Percentiles rank a stretch among this genome's conserved stretches.
Conservation (phyloP, 1,284 basidiomycete species). For the Leccinum pallidistipes region DNA sequence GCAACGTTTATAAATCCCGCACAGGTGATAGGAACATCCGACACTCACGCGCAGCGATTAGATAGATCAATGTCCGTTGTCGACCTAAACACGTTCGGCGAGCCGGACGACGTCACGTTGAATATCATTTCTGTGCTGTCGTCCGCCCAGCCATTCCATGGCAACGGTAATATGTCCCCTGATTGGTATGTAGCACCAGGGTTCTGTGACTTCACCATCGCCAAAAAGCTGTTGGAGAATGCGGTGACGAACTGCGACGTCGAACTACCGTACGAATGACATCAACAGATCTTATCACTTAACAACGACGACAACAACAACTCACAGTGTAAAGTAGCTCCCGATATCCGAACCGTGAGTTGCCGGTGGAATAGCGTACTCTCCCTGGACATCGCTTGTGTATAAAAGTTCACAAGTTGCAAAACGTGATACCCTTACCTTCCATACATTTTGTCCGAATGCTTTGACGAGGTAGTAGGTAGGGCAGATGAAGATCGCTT, state of each 20-base stretch:
- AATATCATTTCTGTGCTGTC: conserved; percentile 14
- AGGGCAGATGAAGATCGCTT: conserved; percentile 15
- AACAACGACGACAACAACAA: background rate
- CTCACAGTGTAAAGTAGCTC: background rate
- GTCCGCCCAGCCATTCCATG: conserved; percentile 16
- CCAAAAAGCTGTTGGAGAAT: conserved; percentile 27
- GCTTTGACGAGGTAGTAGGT: conserved; percentile 16
- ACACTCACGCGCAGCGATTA: conserved; percentile 27
- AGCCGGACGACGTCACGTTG: conserved; percentile 8
- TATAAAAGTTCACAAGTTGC: background rate
- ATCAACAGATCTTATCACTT: background rate
- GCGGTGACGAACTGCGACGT: conserved; percentile 20
- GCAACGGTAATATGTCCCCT: conserved; percentile 16
- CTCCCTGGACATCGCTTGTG: conserved; percentile 1
- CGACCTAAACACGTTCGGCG: conserved; percentile 1
- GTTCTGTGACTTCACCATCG: conserved; percentile 18
- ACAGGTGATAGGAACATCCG: background rate
- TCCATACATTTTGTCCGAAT: conserved; percentile 16
- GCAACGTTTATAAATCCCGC: conserved; percentile 2
- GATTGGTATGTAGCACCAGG: conserved; percentile 15
- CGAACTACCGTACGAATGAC: conserved; percentile 11
- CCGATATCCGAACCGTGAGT: conserved; percentile 8
- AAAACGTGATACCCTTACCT: conserved; percentile 6
- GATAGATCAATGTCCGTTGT: conserved; percentile 12
- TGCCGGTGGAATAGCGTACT: conserved; percentile 9